Evolutionary conservation across 1,284 basidiomycete species (phyloP).

Genomic region (Butyriboletus appendiculatus): DNA sequence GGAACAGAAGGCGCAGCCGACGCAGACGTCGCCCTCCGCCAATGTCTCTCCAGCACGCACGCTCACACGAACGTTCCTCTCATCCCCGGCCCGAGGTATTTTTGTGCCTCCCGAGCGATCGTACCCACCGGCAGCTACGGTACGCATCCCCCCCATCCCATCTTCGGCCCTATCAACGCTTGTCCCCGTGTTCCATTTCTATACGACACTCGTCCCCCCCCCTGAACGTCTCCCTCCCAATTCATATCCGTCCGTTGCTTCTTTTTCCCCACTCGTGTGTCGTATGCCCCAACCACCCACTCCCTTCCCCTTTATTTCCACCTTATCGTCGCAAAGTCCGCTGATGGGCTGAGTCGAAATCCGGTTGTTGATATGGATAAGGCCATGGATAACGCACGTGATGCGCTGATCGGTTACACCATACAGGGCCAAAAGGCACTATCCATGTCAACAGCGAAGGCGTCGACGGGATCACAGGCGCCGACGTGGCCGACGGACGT

Average conservation of each 20-base stretch:
- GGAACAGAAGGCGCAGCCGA: constrained; percentile 68
- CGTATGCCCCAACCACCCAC: neutral
- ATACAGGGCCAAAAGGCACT: constrained; percentile 54
- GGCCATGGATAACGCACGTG: neutral
- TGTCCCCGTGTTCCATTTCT: neutral
- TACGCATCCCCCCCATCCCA: constrained; percentile 23
- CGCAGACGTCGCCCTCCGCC: constrained; percentile 60
- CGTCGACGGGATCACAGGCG: constrained; percentile 57
- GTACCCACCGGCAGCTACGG: constrained; percentile 65
- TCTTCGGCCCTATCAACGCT: neutral
- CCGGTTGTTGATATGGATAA: neutral
- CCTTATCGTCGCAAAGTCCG: constrained; percentile 22
- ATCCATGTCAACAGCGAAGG: constrained; percentile 50
- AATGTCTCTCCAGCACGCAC: constrained; percentile 46
- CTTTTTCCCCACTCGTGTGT: constrained; percentile 3
- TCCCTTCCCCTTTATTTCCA: neutral
- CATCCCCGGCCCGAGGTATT: constrained; percentile 65
- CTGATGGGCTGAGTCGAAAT: neutral
- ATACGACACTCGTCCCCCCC: neutral
- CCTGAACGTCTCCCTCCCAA: no score
- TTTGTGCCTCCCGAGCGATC: constrained; percentile 61
- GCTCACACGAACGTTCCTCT: constrained; percentile 45
- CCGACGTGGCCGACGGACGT: constrained; percentile 59
- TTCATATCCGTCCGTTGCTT: constrained; percentile 18
- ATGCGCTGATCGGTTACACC: constrained; percentile 1